A percentile compares a stretch with the other conserved stretches of the same genome.
These are phyloP conservation scores for Panicum hallii DNA, from an alignment of 202 grass and related monocot species.

Conservation along the genomic window DNA sequence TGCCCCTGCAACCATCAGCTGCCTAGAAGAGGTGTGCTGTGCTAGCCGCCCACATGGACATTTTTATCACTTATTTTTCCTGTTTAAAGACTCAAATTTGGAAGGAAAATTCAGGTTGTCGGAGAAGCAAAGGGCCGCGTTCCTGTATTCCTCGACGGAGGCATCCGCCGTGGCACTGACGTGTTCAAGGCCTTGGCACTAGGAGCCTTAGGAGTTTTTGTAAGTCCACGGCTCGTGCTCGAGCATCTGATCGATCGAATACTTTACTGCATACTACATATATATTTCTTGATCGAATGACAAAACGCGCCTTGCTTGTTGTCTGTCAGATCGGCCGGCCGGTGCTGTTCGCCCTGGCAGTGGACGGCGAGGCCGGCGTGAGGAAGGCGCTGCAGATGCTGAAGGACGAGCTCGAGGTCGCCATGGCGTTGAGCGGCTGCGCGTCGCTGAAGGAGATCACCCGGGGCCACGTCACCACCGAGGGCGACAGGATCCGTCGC, in stretches of 20 bases:
- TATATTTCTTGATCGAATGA: background rate
- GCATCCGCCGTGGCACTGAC: background rate
- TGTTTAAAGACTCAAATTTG: background rate
- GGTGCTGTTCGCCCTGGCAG: slow-evolving; percentile 45
- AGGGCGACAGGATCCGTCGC: slow-evolving; percentile 52
- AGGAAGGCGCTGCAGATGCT: background rate
- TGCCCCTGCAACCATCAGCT: slow-evolving; percentile 81
- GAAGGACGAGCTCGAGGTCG: background rate
- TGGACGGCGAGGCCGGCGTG: slow-evolving; percentile 42
- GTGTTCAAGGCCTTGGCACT: slow-evolving; percentile 73
- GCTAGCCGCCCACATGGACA: background rate
- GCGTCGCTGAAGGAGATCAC: slow-evolving; percentile 57
- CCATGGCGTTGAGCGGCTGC: slow-evolving; percentile 82
- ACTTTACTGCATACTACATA: too few species aligned
- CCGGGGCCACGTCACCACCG: slow-evolving; percentile 42
- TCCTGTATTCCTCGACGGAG: background rate
- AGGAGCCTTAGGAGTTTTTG: slow-evolving; percentile 86
- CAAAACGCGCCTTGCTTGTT: background rate
- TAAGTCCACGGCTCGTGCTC: slow-evolving; percentile 35
- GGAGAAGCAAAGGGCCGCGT: slow-evolving; percentile 65
- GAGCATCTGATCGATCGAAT: background rate
- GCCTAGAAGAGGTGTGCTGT: slow-evolving; percentile 82
- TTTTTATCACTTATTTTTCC: background rate
- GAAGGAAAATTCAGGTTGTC: slow-evolving; percentile 55
- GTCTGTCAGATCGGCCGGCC: slow-evolving; percentile 63